Percentiles rank a stretch among this genome's conserved stretches.
Conservation (phyloP, 2,329 filamentous ascomycete genomes). For the Dothidotthia symphoricarpi region DNA sequence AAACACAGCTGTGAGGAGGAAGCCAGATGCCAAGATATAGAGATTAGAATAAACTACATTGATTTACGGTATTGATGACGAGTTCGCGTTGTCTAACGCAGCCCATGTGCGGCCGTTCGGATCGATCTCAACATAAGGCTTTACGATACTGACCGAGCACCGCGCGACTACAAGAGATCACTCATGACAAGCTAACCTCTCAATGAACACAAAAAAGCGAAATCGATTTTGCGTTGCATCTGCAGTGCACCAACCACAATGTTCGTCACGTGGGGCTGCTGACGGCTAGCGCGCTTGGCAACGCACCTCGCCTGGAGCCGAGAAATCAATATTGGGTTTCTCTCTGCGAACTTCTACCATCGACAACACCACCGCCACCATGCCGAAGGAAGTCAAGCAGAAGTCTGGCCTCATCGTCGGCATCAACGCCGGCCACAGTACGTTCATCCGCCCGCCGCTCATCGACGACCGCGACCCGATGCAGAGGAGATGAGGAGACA, state of each 20-base stretch:
- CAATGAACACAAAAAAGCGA: too few species aligned
- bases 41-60: constrained; percentile 1
- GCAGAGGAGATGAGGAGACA: constrained; percentile 7
- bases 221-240: too few species aligned
- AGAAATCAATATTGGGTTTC: constrained; percentile 17
- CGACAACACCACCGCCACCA: constrained; percentile 44
- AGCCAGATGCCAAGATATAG: constrained; percentile 39
- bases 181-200: too few species aligned
- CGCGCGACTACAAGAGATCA: too few species aligned
- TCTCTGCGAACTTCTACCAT: constrained; percentile 13
- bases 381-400: constrained; percentile 57
- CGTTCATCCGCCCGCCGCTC: constrained; percentile 42
- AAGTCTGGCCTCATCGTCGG: constrained; percentile 57
- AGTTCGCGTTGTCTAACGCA: too few species aligned
- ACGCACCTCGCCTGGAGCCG: constrained; percentile 19
- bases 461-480: constrained; percentile 12
- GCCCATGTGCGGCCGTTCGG: too few species aligned
- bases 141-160: too few species aligned
- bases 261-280: constrained; percentile 14
- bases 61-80: not conserved
- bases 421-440: constrained; percentile 66
- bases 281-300: constrained; percentile 20
- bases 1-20: constrained; percentile 57
- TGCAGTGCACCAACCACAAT: too few species aligned
- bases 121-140: too few species aligned